Base-by-base conservation (phyloP, 352 stramenopile genomes). In the Ophiocytium majus region DNA sequence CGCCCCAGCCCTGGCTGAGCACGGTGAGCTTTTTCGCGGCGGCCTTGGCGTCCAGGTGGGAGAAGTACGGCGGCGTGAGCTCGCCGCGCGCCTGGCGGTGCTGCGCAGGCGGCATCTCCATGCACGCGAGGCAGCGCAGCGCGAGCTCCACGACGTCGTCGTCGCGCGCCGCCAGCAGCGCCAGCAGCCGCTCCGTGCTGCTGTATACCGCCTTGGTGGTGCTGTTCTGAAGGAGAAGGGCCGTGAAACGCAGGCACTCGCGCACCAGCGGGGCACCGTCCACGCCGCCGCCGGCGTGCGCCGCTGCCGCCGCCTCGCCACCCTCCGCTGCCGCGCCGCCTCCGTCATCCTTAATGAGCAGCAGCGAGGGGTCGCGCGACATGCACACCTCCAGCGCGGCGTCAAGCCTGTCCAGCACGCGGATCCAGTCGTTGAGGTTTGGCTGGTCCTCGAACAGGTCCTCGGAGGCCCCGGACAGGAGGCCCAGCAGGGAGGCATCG, bases 121-220 rank as follows among this genome's bases (percentile, higher is more conserved):
- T 81, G n/a, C 79, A 64, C 28, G 75, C 80, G 31, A 88, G 80
- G 76, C 84, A 88, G 32, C 76, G 64, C 64, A 88, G 31, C 36
- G 84, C 80, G 76, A 23, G 76, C 81, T 88, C 84, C 50, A 76
- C 84, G 50, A 82, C 75, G 10, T 28, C 71, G 50, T 88, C 84
- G 57, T 88, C 84, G 1, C 43, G 31, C 79, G 83, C 83, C 23
- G 76, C 71, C 17, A 87, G 83, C 79, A 87, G 75, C 9, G 83
- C 63, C 23, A 82, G 83, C 31, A 87, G 50, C 50, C 85, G 83
- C 81, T 87, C 78, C 31, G 64, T 0, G 31, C 79, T 86, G 79
- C 79, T 88, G 79, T 86, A 88, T 33, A 88, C 35, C 19, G 84
- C 79, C 71, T 88, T 88, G 75, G 82, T 86, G 71, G 84, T 76